Conservation (phyloP, 2,329 filamentous ascomycete genomes). For the Cladosporium cucumerinum region DNA sequence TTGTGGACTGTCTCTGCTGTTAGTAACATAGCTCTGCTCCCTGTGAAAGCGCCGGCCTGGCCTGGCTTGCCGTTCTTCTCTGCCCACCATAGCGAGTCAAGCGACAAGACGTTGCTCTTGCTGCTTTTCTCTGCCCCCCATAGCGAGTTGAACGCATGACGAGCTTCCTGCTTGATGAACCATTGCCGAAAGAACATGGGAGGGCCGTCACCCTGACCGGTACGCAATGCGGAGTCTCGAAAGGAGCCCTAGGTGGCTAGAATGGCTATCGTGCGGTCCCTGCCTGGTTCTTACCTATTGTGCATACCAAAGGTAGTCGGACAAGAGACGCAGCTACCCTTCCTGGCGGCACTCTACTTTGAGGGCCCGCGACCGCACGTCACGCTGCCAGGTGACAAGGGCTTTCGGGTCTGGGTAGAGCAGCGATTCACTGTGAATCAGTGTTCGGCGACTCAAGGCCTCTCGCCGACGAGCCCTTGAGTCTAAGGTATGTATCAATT, state of each 20-base stretch:
- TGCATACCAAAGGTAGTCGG: neutral
- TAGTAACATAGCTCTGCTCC: neutral
- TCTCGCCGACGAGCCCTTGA: neutral
- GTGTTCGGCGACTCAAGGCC: neutral
- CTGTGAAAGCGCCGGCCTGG: neutral
- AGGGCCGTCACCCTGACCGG: neutral
- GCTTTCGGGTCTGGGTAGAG: neutral
- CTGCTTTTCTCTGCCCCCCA: neutral
- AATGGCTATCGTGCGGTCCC: neutral
- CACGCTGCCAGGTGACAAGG: neutral
- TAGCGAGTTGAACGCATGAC: neutral
- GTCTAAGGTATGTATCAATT: neutral
- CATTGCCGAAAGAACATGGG: neutral
- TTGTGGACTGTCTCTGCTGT: conserved; percentile 1
- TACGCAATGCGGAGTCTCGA: neutral
- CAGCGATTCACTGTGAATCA: neutral
- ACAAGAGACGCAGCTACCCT: neutral
- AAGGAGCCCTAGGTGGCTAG: neutral
- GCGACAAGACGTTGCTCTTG: neutral
- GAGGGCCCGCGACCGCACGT: neutral
- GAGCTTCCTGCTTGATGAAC: neutral
- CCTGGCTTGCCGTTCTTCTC: neutral
- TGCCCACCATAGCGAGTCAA: neutral
- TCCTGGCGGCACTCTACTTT: neutral
- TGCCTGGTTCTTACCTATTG: neutral